Percentiles rank a stretch among this genome's conserved stretches.
These are phyloP conservation scores for Cyclocybe aegerita DNA, from an alignment of 768 basidiomycete genomes.

Conservation along the genomic window DNA sequence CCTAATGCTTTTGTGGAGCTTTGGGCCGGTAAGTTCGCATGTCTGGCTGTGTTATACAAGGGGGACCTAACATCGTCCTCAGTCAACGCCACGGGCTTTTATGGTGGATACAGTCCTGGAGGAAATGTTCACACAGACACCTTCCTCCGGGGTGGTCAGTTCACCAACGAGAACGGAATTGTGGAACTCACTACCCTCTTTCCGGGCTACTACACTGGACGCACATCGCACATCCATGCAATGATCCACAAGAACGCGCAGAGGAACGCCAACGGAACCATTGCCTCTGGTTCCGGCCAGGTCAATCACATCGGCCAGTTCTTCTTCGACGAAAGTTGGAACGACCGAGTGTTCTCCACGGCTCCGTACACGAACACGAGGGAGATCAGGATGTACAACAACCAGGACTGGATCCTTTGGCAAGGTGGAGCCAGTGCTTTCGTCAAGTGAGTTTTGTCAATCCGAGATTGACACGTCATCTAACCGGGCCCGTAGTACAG, in stretches of 20 bases:
- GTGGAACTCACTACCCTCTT: slow-evolving; percentile 29
- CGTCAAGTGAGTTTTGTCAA: slow-evolving; percentile 11
- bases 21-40: slow-evolving; percentile 22
- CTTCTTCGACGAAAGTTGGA: slow-evolving; percentile 33
- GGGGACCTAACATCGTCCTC: neutral
- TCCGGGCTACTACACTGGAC: slow-evolving; percentile 29
- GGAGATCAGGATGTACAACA: slow-evolving; percentile 25
- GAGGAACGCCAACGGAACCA: slow-evolving; percentile 19
- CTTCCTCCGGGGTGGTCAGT: slow-evolving; percentile 32
- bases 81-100: slow-evolving; percentile 28
- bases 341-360: slow-evolving; percentile 23
- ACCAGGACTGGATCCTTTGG: slow-evolving; percentile 28
- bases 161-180: slow-evolving; percentile 28
- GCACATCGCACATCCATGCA: slow-evolving; percentile 33
- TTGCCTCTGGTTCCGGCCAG: slow-evolving; percentile 26
- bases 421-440: slow-evolving; percentile 26
- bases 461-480: no score
- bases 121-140: slow-evolving; percentile 20
- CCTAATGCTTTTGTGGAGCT: slow-evolving; percentile 35
- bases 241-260: slow-evolving; percentile 26
- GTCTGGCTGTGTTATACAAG: neutral
- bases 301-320: slow-evolving; percentile 34
- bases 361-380: slow-evolving; percentile 27
- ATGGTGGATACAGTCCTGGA: slow-evolving; percentile 20
- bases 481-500: no score